phyloP scores from a whole-genome alignment of 306 rosid genomes.

The Quercus suber region DNA sequence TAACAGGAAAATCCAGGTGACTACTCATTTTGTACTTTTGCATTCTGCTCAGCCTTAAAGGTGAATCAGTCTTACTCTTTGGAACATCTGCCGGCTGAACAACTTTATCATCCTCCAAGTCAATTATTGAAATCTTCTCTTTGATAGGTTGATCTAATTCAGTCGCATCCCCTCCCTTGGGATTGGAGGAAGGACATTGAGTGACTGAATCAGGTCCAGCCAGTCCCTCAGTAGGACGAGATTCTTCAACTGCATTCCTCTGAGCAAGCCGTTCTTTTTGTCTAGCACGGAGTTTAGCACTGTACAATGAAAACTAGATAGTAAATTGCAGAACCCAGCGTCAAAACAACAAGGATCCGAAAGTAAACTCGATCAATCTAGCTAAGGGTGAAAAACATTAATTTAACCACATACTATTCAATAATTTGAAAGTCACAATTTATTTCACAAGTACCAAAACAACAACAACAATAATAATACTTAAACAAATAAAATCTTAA shows the following conservation, averaged over 20 bases:
- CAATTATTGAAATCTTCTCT: constrained; percentile 51
- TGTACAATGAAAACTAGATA: constrained; percentile 41
- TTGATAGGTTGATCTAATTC: constrained; percentile 42
- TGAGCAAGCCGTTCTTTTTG: constrained; percentile 79
- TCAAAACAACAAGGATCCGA: background rate
- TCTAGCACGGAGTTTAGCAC: constrained; percentile 92
- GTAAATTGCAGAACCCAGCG: background rate
- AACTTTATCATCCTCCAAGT: constrained; percentile 56
- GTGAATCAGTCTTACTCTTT: constrained; percentile 41
- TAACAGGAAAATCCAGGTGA: constrained; percentile 51
- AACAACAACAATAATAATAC: too few relatives aligned
- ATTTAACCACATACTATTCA: background rate
- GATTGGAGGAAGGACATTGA: constrained; percentile 37
- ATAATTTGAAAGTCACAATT: background rate
- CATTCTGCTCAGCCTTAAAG: constrained; percentile 55
- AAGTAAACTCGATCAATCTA: background rate
- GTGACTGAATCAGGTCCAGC: constrained; percentile 39
- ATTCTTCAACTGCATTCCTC: constrained; percentile 51
- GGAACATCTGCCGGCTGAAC: constrained; percentile 44
- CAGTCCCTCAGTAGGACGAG: constrained; percentile 42
- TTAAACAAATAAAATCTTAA: background rate
- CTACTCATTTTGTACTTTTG: constrained; percentile 47
- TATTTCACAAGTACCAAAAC: background rate
- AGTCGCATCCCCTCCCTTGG: constrained; percentile 45
- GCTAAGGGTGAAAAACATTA: background rate